Conservation (phyloP, 257 asterid genomes). For the Solanum arcanum region DNA sequence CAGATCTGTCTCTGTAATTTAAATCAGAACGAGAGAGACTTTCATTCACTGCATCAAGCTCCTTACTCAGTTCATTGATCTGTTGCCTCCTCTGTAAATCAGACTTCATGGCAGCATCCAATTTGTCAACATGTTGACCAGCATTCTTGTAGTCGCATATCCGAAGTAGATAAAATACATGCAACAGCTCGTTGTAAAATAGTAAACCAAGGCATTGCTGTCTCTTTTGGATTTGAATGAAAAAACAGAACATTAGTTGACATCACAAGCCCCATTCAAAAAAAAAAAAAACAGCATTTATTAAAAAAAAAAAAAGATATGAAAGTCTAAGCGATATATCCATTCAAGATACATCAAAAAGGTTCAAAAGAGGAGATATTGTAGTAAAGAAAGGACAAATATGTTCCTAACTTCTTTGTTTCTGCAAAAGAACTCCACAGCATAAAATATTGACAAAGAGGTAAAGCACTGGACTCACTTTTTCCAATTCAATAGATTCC, state of each 20-base stretch:
- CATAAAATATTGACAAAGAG: background rate
- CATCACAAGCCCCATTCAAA: background rate
- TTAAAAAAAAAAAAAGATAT: background rate
- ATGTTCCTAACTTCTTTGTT: background rate
- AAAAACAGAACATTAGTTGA: conserved; percentile 11
- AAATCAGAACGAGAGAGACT: conserved; percentile 56
- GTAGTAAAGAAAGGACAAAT: background rate
- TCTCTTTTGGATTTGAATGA: conserved; percentile 33
- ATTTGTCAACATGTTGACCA: conserved; percentile 65
- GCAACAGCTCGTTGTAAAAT: conserved; percentile 83
- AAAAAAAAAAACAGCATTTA: background rate
- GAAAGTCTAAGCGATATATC: background rate
- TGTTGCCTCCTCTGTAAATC: conserved; percentile 65
- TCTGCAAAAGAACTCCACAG: background rate
- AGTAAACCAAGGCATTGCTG: conserved; percentile 74
- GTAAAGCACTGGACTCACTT: conserved; percentile 29
- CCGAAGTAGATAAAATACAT: conserved; percentile 83
- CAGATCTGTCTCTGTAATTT: conserved; percentile 53
- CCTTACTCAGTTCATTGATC: conserved; percentile 50
- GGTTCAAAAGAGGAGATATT: background rate
- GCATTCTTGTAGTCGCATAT: conserved; percentile 90
- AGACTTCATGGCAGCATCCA: conserved; percentile 79
- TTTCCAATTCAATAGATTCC: conserved; percentile 69
- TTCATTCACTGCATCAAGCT: conserved; percentile 50
- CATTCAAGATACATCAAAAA: background rate